Evolutionary conservation across 768 basidiomycete species (phyloP).

Genomic region (Leucocoprinus sp.): DNA sequence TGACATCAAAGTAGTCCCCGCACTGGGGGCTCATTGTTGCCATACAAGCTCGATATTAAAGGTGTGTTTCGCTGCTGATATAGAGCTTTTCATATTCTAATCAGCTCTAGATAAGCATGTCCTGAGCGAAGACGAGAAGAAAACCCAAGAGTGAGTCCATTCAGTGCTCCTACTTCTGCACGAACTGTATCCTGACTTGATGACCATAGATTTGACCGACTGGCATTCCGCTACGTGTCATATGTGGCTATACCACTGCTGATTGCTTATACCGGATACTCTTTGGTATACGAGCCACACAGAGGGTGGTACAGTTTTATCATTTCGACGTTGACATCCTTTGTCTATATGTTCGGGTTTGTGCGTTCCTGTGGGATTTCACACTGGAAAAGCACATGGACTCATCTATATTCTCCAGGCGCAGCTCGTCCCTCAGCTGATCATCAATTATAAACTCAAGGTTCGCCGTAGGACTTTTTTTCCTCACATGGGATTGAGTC

Average conservation of each 20-base stretch:
- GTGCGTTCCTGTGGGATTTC: slow-evolving; percentile 42
- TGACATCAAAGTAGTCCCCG: slow-evolving; percentile 63
- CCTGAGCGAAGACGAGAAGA: slow-evolving; percentile 94
- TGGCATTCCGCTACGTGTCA: slow-evolving; percentile 93
- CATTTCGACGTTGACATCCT: slow-evolving; percentile 87
- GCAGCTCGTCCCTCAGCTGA: slow-evolving; percentile 79
- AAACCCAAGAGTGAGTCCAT: slow-evolving; percentile 80
- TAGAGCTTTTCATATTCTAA: slow-evolving; percentile 6
- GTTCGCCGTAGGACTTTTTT: slow-evolving; percentile 30
- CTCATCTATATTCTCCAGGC: slow-evolving; percentile 38
- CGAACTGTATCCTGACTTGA: slow-evolving; percentile 9
- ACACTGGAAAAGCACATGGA: slow-evolving; percentile 1
- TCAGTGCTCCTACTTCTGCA: background rate
- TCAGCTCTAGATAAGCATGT: slow-evolving; percentile 77
- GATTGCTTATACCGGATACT: slow-evolving; percentile 70
- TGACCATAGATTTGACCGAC: slow-evolving; percentile 64
- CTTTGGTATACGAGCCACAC: slow-evolving; percentile 76
- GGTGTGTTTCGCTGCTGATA: slow-evolving; percentile 34
- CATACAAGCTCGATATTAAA: slow-evolving; percentile 76
- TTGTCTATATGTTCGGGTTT: slow-evolving; percentile 97
- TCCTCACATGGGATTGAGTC: slow-evolving; percentile 1
- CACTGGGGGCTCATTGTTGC: slow-evolving; percentile 60
- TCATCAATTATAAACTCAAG: slow-evolving; percentile 98
- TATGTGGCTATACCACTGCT: slow-evolving; percentile 82
- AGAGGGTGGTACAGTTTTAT: slow-evolving; percentile 95